Base-by-base conservation (phyloP, 2,329 filamentous ascomycete genomes). In the Stachybotrys echinatus region DNA sequence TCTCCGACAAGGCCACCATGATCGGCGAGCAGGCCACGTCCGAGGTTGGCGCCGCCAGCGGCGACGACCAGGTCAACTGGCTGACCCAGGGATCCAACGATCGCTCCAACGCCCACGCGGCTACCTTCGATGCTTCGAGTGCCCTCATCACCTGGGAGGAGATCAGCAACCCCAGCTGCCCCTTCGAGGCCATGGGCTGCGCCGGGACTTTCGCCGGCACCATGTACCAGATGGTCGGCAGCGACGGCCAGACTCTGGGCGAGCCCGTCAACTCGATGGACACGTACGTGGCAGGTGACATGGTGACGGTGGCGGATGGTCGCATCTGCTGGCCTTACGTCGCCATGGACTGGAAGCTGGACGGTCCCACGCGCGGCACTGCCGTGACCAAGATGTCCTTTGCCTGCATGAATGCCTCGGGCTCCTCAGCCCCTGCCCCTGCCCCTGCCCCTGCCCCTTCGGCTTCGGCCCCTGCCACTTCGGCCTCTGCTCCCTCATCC, bases 281-380 rank as follows among this genome's bases (percentile, higher is more conserved):
- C 59, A 74, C 76, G n/a, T 81, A 73, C 56, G 78, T 85, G 43
- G 77, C 80, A 7, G 81, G 81, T 38, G 81, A 85, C 57, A 82
- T 84, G 72, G 79, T 81, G 12, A 81, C 77, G 27, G 76, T 81
- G 69, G 57, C 65, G n/a, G 77, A 81, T 52, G 77, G 76, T 20
- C 71, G 76, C 45, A 71, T 85, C 57, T 84, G 81, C 71, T 85
- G 79, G 79, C 79, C 79, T 22, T 83, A 81, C 54, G 76, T 81
- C 48, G 69, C 69, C 61, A 80, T 80, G 76, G 67, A 67, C 31
- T 82, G 79, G 79, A 58, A 48, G 20, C 60, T 62, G n/a, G 48
- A 53, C 14, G 60, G 60, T 2, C 52, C 57, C 38, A 45, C 53
- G 53, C 23, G 64, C 19, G 58, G 43, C 20, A 34, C 52, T 8